Evolutionary conservation across 2,329 filamentous ascomycete genomes (phyloP).

Genomic region (Exophiala sp.): DNA sequence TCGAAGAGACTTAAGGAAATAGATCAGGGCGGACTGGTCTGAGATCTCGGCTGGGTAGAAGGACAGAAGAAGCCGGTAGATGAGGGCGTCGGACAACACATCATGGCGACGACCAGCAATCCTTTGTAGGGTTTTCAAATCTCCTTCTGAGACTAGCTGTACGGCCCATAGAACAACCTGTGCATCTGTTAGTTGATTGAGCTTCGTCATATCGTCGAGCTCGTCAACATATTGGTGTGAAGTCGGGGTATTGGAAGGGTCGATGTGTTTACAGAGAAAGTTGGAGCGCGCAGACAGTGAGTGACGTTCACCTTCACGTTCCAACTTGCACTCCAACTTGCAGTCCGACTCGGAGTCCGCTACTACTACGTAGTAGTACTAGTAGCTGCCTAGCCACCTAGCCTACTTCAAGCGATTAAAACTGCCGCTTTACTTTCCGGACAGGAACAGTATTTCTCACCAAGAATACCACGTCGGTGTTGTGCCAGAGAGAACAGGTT

Average conservation of each 20-base stretch:
- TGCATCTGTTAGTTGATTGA: constrained; percentile 45
- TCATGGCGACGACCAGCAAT: constrained; percentile 46
- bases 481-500: no score
- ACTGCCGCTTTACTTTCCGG: no score
- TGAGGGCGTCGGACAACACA: constrained; percentile 46
- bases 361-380: no score
- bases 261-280: not conserved
- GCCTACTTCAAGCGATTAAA: no score
- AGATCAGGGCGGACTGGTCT: constrained; percentile 26
- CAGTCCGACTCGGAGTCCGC: no score
- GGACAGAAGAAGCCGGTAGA: constrained; percentile 55
- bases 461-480: no score
- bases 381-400: no score
- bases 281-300: not conserved
- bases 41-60: constrained; percentile 58
- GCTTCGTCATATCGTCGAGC: constrained; percentile 33
- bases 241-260: not conserved
- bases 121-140: constrained; percentile 48
- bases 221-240: not conserved
- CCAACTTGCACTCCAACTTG: no score
- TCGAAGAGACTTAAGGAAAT: constrained; percentile 34
- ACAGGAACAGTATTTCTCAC: no score
- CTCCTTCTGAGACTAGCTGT: constrained; percentile 50
- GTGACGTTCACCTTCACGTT: not conserved
- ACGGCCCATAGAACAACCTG: constrained; percentile 55